Conservation (phyloP, 192 early-diverging fungal genomes). For the Geosiphon pyriformis region DNA sequence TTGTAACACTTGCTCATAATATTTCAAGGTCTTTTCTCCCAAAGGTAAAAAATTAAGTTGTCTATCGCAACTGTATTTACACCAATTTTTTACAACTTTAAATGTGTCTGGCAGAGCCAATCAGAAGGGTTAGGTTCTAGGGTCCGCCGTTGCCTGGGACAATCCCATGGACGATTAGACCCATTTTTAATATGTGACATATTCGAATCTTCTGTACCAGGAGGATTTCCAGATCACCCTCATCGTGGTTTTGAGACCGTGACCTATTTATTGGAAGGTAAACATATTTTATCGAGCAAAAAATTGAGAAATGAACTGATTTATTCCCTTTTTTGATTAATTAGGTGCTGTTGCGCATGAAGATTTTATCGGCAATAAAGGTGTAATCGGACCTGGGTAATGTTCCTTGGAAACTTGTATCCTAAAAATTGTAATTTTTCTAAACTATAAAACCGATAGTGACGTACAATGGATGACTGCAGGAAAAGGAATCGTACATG, state of each 20-base stretch:
- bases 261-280: conserved; percentile 63
- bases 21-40: conserved; percentile 11
- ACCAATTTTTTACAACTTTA: neutral
- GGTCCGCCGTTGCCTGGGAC: conserved; percentile 75
- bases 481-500: conserved; percentile 67
- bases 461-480: conserved; percentile 78
- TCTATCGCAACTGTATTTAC: neutral
- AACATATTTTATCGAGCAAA: conserved; percentile 4
- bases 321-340: neutral
- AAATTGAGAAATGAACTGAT: neutral
- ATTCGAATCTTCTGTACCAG: conserved; percentile 38
- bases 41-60: conserved; percentile 1
- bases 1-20: conserved; percentile 5
- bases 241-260: conserved; percentile 82
- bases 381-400: conserved; percentile 59
- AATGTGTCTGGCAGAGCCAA: conserved; percentile 25
- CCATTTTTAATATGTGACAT: conserved; percentile 90
- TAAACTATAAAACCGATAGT: conserved; percentile 8
- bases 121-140: conserved; percentile 78
- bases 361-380: conserved; percentile 72
- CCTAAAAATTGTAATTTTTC: neutral
- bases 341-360: conserved; percentile 52
- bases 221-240: conserved; percentile 65
- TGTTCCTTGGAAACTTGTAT: conserved; percentile 14
- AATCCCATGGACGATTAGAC: conserved; percentile 62